Evolutionary conservation across 2,329 filamentous ascomycete species (phyloP), one percentile per base, ranked within the genome.

Genomic region (Trichoderma afroharzianum): DNA sequence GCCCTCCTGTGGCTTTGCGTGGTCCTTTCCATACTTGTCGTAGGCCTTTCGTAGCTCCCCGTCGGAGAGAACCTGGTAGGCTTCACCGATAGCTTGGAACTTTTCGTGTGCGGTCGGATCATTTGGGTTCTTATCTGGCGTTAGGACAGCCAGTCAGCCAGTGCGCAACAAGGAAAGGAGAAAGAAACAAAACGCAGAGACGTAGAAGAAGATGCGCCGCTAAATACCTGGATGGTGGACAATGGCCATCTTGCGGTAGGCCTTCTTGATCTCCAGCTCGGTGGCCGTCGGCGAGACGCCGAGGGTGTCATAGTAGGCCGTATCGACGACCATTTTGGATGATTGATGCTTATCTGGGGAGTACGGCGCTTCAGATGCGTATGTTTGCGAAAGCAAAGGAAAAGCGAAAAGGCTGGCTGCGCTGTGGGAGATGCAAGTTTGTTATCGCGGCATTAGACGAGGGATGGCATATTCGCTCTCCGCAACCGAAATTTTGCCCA

Each of bases 21-120:
- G 90, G 78, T 99, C 96, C 83, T 98, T 98, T 81, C 96, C 96
- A 86, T 91, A 95, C 83, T 97, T 97, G 83, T 99, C 96, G 85
- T 99, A 99, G 79, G 93, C 91, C 78, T 92, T 93, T 78, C 96
- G 92, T 74, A 98, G 88, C 72, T 97, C 92, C 75, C 91, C 87
- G 80, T 98, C 92, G 79, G 93, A 96, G 74, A 99, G 90, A 64
- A 99, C 93, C 83, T 91, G 89, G 80, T 91, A 91, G 59, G 90
- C 90, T 79, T 91, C 89, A 77, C 89, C 89, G 78, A 97, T 95
- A 72, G 89, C 90, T 84, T 99, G 96, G 83, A 99, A 99, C 82
- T 95, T 95, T 79, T 91, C 93, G 83, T 97, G 93, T 47, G 96
- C 96, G 28, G 92, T 94, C 75, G 96, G 95, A 81, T 99, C 96